A percentile compares a stretch with the other conserved stretches of the same genome.
These are phyloP conservation scores for Fusarium sp. DNA, from an alignment of 2,329 filamentous ascomycete species.

Conservation along the genomic window DNA sequence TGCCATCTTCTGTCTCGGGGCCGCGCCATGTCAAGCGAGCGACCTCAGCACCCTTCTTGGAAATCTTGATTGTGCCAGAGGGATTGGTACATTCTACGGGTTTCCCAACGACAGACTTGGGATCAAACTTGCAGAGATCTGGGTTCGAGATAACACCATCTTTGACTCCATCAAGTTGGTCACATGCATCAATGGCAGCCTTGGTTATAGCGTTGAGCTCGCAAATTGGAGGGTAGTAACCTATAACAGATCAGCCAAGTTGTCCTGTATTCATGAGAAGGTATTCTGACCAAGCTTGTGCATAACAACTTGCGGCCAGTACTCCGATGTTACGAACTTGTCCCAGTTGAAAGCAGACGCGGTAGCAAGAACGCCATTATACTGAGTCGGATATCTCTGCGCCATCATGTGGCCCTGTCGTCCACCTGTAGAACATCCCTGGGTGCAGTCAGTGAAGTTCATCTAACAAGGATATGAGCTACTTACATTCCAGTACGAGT, in stretches of 20 bases:
- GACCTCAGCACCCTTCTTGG: conserved; percentile 5
- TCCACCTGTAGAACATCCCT: conserved; percentile 63
- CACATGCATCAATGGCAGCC: conserved; percentile 48
- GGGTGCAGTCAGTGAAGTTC: neutral
- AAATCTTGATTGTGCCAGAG: neutral
- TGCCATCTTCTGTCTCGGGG: neutral
- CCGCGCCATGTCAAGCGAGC: conserved; percentile 12
- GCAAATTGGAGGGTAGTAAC: conserved; percentile 44
- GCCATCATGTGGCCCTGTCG: conserved; percentile 63
- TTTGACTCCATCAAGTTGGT: conserved; percentile 33
- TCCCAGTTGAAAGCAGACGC: conserved; percentile 54
- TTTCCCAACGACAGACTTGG: conserved; percentile 23
- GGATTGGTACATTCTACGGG: conserved; percentile 14
- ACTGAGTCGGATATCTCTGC: conserved; percentile 61
- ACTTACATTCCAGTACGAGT: conserved; percentile 56
- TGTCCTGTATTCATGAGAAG: rapidly evolving
- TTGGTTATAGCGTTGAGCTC: conserved; percentile 48
- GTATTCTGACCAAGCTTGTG: neutral
- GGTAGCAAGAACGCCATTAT: conserved; percentile 62
- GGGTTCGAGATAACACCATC: conserved; percentile 38
- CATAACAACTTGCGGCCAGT: conserved; percentile 41
- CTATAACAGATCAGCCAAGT: neutral
- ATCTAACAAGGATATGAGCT: rapidly evolving
- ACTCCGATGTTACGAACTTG: conserved; percentile 28
- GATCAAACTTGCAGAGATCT: conserved; percentile 33